phyloP scores from a whole-genome alignment of 2,329 filamentous ascomycete genomes.

The Verticillium isaacii region DNA sequence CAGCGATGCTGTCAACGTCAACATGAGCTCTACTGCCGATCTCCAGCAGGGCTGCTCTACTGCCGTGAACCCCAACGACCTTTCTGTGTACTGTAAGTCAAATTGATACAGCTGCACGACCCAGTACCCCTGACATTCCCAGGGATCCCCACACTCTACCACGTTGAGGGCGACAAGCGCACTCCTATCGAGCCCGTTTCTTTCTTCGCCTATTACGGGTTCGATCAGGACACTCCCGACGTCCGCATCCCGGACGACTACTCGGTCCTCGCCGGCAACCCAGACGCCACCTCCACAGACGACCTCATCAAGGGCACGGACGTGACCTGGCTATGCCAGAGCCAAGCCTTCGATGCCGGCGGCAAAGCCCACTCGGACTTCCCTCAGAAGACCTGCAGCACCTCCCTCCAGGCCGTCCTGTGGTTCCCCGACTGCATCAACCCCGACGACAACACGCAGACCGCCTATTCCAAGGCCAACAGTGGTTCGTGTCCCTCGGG shows the following conservation, averaged over 20 bases:
- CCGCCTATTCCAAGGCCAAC: conserved; percentile 10
- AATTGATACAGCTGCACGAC: not conserved
- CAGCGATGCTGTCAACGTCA: conserved; percentile 23
- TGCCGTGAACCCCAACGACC: conserved; percentile 37
- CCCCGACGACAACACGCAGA: conserved; percentile 8
- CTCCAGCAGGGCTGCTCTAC: conserved; percentile 32
- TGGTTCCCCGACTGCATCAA: conserved; percentile 18
- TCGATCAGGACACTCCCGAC: conserved; percentile 34
- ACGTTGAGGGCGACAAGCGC: conserved; percentile 29
- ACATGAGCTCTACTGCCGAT: conserved; percentile 23
- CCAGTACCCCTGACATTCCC: not conserved
- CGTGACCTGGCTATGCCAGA: conserved; percentile 10
- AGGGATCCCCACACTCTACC: conserved; percentile 36
- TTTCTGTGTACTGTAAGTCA: conserved; percentile 33
- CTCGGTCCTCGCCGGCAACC: conserved; percentile 35
- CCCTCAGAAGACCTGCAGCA: conserved; percentile 17
- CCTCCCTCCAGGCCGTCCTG: conserved; percentile 17
- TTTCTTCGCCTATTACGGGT: conserved; percentile 29
- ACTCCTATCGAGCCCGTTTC: conserved; percentile 30
- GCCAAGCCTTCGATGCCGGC: conserved; percentile 7
- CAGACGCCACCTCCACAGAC: conserved; percentile 24
- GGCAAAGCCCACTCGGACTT: conserved; percentile 7
- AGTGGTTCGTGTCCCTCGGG: conserved; percentile 27
- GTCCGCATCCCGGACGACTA: conserved; percentile 38
- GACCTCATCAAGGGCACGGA: conserved; percentile 10